Conservation (phyloP, 371 early-diverging fungal species). For the Fennellomyces sp. region DNA sequence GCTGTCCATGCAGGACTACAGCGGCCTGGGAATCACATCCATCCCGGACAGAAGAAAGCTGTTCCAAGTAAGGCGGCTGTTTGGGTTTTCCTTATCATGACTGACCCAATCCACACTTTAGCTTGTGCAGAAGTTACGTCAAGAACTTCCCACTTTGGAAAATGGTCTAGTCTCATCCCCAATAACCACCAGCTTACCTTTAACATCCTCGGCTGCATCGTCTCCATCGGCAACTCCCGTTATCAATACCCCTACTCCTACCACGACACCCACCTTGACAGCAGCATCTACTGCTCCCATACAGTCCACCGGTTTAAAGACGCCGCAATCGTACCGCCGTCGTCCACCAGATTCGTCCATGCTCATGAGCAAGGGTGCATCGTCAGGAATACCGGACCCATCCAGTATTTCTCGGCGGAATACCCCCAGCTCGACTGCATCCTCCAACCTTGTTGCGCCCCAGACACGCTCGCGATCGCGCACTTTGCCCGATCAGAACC, state of each 20-base stretch:
- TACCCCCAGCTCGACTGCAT: conserved; percentile 21
- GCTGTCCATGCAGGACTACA: conserved; percentile 87
- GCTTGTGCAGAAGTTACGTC: conserved; percentile 31
- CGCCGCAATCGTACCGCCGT: conserved; percentile 23
- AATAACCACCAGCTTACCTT: neutral
- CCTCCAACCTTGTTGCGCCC: conserved; percentile 11
- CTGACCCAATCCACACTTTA: conserved; percentile 1
- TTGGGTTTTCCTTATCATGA: neutral
- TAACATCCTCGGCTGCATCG: conserved; percentile 3
- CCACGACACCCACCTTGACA: conserved; percentile 3
- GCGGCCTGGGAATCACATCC: conserved; percentile 72
- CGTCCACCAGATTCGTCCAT: conserved; percentile 14
- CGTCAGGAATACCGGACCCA: conserved; percentile 10
- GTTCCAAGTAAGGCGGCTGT: conserved; percentile 38
- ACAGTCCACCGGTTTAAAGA: conserved; percentile 13
- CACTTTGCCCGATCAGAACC: conserved; percentile 24
- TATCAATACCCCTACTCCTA: conserved; percentile 2
- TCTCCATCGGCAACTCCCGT: conserved; percentile 5
- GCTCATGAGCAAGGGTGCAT: neutral
- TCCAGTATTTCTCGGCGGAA: neutral
- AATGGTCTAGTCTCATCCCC: conserved; percentile 30
- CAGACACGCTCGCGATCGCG: conserved; percentile 22
- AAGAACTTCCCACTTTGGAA: conserved; percentile 32
- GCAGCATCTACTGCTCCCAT: neutral
- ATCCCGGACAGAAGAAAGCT: conserved; percentile 80